A percentile compares a stretch with the other conserved stretches of the same genome.
Conservation (phyloP, 345 rosid genomes). For the Anacardium occidentale region DNA sequence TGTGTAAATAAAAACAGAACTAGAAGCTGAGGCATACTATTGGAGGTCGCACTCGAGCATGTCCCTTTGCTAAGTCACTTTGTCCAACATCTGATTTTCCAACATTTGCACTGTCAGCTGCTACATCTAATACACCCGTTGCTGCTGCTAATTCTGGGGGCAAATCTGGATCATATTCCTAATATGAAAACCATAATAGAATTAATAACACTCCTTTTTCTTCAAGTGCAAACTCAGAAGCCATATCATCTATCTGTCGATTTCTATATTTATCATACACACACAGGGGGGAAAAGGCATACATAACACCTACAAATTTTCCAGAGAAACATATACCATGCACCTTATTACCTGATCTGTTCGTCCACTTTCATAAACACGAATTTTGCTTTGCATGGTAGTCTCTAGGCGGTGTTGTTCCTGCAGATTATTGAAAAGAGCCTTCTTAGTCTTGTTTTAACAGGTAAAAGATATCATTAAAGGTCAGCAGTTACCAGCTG, state of each 20-base stretch:
- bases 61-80: slow-evolving; percentile 55
- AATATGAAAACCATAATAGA: slow-evolving; percentile 22
- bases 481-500: slow-evolving; percentile 67
- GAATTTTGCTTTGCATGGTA: slow-evolving; percentile 97
- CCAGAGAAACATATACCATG: slow-evolving; percentile 9
- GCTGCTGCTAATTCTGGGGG: slow-evolving; percentile 99
- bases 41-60: slow-evolving; percentile 67
- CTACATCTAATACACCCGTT: slow-evolving; percentile 62
- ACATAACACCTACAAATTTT: background rate
- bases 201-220: slow-evolving; percentile 16
- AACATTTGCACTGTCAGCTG: slow-evolving; percentile 53
- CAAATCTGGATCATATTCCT: slow-evolving; percentile 96
- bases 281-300: background rate
- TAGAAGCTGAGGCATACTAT: slow-evolving; percentile 54
- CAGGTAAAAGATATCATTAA: slow-evolving; percentile 21
- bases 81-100: slow-evolving; percentile 61
- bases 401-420: slow-evolving; percentile 87
- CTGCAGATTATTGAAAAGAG: slow-evolving; percentile 38
- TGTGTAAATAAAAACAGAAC: slow-evolving; percentile 9
- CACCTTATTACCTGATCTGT: slow-evolving; percentile 69
- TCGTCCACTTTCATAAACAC: slow-evolving; percentile 96
- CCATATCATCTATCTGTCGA: background rate
- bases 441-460: slow-evolving; percentile 28
- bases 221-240: background rate
- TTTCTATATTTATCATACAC: background rate